phyloP scores from a whole-genome alignment of 371 early-diverging fungal species.

The Chytridiales sp. region DNA sequence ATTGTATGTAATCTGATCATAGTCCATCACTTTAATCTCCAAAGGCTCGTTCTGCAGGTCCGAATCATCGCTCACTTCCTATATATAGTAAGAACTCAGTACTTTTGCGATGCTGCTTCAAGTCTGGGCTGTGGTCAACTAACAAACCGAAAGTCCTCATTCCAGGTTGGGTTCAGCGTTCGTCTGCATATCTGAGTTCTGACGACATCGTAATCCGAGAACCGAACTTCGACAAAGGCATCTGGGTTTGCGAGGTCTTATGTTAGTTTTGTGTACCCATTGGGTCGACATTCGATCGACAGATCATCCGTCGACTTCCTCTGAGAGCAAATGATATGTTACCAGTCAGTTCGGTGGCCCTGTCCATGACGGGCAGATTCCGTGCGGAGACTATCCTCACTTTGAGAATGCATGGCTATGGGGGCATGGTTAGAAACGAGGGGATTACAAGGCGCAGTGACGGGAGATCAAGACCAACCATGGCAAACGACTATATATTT shows the following conservation, averaged over 20 bases:
- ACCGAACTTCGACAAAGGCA: constrained; percentile 74
- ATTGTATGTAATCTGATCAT: constrained; percentile 73
- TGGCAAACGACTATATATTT: too few species aligned
- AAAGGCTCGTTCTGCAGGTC: constrained; percentile 73
- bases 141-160: constrained; percentile 59
- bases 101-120: neutral
- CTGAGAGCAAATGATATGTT: too few species aligned
- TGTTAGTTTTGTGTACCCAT: too few species aligned
- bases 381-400: constrained; percentile 66
- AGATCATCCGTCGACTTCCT: too few species aligned
- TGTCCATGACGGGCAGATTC: constrained; percentile 77
- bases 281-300: too few species aligned
- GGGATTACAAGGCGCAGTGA: too few species aligned
- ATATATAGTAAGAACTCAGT: neutral
- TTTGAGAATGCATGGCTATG: constrained; percentile 71
- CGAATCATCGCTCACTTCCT: constrained; percentile 69
- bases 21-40: constrained; percentile 71
- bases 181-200: constrained; percentile 61
- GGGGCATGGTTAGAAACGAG: neutral
- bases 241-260: constrained; percentile 38
- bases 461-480: too few species aligned
- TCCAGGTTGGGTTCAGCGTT: constrained; percentile 76
- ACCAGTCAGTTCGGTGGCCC: constrained; percentile 63
- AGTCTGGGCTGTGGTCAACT: neutral
- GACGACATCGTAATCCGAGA: constrained; percentile 63